Evolutionary conservation across 164 flowering plant species (phyloP), one percentile per base, ranked within the genome.

Genomic region (Brasenia schreberi): DNA sequence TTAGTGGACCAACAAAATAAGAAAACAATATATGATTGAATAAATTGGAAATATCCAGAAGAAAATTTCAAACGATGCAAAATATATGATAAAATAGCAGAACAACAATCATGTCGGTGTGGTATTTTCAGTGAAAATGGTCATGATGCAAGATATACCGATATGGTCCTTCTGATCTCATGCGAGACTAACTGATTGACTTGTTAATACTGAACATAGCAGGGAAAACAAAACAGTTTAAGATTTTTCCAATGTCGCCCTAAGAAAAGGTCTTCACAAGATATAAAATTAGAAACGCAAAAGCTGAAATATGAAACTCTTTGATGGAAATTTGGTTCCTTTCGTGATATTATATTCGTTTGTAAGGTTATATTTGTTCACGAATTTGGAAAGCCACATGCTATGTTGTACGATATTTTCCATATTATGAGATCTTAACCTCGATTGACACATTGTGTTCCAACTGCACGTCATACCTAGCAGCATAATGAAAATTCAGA

Each of bases 401-500:
- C 53, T 45, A 4, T 45, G 12, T 45, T 7, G 53, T 45, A 12
- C 12, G 53, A 12, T 45, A 7, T 45, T 7, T 45, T 45, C 7
- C 6, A 45, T 45, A 45, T 45, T 12, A 45, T 7, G 53, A 1
- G 12, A 7, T 7, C 12, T 12, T 0, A 4, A 45, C 53, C 12
- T 23, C 2, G 27, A 23, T 23, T 23, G 27, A 23, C 27, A 23
- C 27, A 23, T 23, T 23, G 27, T 23, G 27, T 23, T 23, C 27
- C 27, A 23, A 23, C 27, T 23, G 2, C 27, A 23, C 27, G 27
- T 23, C 27, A 44, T 62, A 87, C 98, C 97, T 90, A 71, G 98
- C 88, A 17, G 90, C 87, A 70, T 90, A 93, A 68, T 82, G 90
- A 72, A 90, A 89, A 75, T 90, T 84, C 33, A 93, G 81, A 72